Conservation (phyloP, 352 stramenopile genomes). For the Pythium plurisporium region DNA sequence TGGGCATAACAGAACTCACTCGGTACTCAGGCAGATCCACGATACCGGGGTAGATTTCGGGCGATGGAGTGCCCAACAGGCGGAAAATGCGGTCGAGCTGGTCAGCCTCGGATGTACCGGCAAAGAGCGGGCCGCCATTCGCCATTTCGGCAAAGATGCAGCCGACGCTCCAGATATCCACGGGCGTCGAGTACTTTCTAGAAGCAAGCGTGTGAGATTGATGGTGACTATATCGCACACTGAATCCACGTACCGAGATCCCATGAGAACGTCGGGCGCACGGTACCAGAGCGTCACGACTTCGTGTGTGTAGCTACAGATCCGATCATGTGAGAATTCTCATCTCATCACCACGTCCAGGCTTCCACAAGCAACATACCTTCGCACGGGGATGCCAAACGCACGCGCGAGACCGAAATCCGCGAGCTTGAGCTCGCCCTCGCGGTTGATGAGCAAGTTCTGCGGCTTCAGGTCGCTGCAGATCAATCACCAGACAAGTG, state of each 20-base stretch:
- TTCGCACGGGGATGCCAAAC: conserved; percentile 97
- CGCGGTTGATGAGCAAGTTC: conserved; percentile 98
- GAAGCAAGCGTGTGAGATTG: too few species aligned
- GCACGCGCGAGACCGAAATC: conserved; percentile 99
- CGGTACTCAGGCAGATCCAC: conserved; percentile 96
- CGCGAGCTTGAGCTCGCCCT: conserved; percentile 98
- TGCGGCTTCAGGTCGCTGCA: conserved; percentile 99
- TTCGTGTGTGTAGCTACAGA: conserved; percentile 97
- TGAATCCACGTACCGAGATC: conserved; percentile 86
- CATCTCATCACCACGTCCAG: background rate
- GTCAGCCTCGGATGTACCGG: conserved; percentile 82
- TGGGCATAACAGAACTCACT: conserved; percentile 36
- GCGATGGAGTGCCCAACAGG: too few species aligned
- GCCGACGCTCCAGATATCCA: conserved; percentile 84
- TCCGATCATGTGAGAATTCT: conserved; percentile 19
- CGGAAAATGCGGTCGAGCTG: conserved; percentile 87
- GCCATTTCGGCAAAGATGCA: conserved; percentile 87
- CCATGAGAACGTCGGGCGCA: conserved; percentile 97
- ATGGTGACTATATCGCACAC: too few species aligned
- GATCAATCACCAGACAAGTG: too few species aligned
- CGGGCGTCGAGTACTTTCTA: conserved; percentile 86
- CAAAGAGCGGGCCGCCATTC: conserved; percentile 74
- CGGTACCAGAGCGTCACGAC: conserved; percentile 99
- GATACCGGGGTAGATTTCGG: conserved; percentile 94
- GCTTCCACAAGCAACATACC: conserved; percentile 27